These are phyloP conservation scores for Scedosporium dehoogii DNA, from an alignment of 2,329 filamentous ascomycete genomes.

Conservation along the genomic window DNA sequence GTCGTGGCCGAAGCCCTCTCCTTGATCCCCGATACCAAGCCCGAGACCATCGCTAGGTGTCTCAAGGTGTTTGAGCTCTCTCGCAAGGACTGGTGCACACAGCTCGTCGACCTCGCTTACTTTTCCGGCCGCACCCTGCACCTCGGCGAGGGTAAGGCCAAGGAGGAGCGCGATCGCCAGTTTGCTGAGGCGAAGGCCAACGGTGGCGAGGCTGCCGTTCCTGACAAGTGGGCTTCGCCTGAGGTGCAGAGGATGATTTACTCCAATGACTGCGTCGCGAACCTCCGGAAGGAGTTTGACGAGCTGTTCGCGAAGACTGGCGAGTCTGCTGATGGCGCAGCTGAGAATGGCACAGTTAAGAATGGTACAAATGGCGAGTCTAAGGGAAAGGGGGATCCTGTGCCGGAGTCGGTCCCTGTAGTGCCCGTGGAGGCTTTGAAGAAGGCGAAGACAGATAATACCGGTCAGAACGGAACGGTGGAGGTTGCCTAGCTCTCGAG, in stretches of 20 bases:
- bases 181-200: slow-evolving; percentile 42
- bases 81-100: slow-evolving; percentile 43
- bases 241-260: slow-evolving; percentile 60
- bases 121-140: slow-evolving; percentile 44
- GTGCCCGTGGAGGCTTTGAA: neutral
- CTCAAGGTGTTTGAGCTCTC: slow-evolving; percentile 45
- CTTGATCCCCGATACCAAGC: slow-evolving; percentile 24
- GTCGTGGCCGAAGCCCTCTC: slow-evolving; percentile 45
- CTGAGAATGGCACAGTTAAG: neutral
- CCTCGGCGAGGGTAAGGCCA: slow-evolving; percentile 46
- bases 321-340: neutral
- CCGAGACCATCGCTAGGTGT: slow-evolving; percentile 33
- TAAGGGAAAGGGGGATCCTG: neutral
- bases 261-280: slow-evolving; percentile 49
- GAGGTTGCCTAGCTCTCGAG: neutral
- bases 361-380: neutral
- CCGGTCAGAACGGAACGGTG: neutral
- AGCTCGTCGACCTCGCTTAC: slow-evolving; percentile 43
- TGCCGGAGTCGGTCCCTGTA: slow-evolving; percentile 5
- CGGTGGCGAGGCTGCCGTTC: slow-evolving; percentile 36
- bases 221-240: slow-evolving; percentile 62
- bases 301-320: slow-evolving; percentile 26
- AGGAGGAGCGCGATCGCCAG: slow-evolving; percentile 47
- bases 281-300: slow-evolving; percentile 40
- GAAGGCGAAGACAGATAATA: slow-evolving; percentile 3